Evolutionary conservation across 345 rosid species (phyloP).

Genomic region (Gossypium sturtianum): DNA sequence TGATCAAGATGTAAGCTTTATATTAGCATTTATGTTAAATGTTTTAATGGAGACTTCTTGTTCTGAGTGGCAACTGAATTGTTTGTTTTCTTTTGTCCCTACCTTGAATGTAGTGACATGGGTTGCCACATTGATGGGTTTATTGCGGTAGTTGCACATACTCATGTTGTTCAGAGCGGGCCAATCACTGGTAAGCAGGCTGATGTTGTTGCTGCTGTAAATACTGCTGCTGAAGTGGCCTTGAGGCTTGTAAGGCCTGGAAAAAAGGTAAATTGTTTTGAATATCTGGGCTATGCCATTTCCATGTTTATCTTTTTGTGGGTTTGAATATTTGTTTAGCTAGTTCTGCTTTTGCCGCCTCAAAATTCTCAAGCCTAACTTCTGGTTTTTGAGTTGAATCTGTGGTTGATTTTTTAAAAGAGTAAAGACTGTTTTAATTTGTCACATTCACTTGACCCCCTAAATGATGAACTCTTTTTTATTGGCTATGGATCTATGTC

Average conservation of each 20-base stretch:
- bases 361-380: not conserved
- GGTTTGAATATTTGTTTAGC: not conserved
- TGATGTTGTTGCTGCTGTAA: conserved; percentile 88
- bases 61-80: not conserved
- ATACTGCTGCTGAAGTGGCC: conserved; percentile 96
- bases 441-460: conserved; percentile 19
- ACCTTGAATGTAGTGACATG: conserved; percentile 53
- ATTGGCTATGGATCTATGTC: conserved; percentile 55
- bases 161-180: conserved; percentile 71
- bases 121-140: conserved; percentile 97
- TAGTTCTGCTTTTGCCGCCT: not conserved
- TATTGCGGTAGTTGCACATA: conserved; percentile 90
- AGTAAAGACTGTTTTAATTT: not conserved
- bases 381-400: not conserved
- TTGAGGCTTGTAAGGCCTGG: conserved; percentile 94
- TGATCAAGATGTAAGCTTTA: conserved; percentile 70
- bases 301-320: not conserved
- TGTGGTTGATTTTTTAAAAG: not conserved
- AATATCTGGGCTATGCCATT: not conserved
- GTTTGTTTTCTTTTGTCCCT: not conserved
- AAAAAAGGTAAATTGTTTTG: conserved; percentile 50
- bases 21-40: not conserved
- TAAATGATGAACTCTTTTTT: conserved; percentile 47
- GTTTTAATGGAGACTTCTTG: not conserved
- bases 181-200: conserved; percentile 71